A percentile compares a stretch with the other conserved stretches of the same genome.
These are phyloP conservation scores for Lomentospora prolificans DNA, from an alignment of 2,329 filamentous ascomycete genomes.

Conservation along the genomic window DNA sequence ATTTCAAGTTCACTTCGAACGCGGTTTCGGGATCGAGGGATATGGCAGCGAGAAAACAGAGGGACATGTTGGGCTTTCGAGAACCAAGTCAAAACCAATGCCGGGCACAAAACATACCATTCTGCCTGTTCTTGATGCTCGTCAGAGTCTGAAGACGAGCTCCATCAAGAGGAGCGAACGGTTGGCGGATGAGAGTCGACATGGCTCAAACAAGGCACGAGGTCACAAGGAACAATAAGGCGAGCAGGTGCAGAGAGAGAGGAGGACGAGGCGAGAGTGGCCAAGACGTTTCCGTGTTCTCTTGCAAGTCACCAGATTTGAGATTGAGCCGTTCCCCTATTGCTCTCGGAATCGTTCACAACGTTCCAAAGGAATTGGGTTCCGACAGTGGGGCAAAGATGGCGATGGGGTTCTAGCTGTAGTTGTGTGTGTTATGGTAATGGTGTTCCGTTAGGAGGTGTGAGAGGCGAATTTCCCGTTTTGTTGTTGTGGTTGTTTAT, in stretches of 20 bases:
- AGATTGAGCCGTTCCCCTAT: not conserved
- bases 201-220: constrained; percentile 22
- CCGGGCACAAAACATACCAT: constrained; percentile 39
- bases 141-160: constrained; percentile 61
- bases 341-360: not conserved
- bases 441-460: not conserved
- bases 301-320: not conserved
- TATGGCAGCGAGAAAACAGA: too few species aligned
- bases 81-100: not conserved
- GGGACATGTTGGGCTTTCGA: too few species aligned
- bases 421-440: not conserved
- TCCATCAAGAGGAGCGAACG: constrained; percentile 63
- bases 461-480: not conserved
- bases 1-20: not conserved
- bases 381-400: not conserved
- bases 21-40: constrained; percentile 3
- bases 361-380: not conserved
- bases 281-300: not conserved
- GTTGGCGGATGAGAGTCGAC: constrained; percentile 54
- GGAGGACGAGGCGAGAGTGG: not conserved
- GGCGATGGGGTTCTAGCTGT: not conserved
- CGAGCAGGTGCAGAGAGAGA: not conserved
- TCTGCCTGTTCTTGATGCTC: constrained; percentile 70
- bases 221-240: not conserved
- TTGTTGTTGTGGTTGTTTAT: not conserved